phyloP scores from a whole-genome alignment of 371 early-diverging fungal species.

The Mucor ambiguus region DNA sequence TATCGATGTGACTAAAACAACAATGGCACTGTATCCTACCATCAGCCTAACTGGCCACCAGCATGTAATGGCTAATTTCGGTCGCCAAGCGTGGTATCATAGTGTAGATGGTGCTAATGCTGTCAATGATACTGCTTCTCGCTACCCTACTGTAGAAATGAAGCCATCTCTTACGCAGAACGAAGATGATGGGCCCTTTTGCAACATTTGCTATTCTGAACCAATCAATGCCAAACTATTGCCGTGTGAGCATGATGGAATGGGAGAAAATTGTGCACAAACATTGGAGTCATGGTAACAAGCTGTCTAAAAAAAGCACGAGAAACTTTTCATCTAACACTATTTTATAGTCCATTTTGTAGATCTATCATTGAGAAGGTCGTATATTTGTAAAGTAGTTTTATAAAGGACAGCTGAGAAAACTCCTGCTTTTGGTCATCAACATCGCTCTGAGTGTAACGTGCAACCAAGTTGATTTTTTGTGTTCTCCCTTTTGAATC shows the following conservation, averaged over 20 bases:
- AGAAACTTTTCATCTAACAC: too few relatives aligned
- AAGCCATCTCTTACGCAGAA: neutral
- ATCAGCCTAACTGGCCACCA: slow-evolving; percentile 48
- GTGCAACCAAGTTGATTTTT: neutral
- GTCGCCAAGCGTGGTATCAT: slow-evolving; percentile 39
- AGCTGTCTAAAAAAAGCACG: neutral
- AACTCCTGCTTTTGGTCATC: neutral
- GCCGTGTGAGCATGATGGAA: slow-evolving; percentile 45
- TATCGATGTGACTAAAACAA: neutral
- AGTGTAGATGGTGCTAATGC: neutral
- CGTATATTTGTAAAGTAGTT: neutral
- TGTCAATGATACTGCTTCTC: neutral
- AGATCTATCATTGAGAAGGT: slow-evolving; percentile 10
- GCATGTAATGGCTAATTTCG: slow-evolving; percentile 44
- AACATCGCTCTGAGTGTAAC: neutral
- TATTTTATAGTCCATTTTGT: slow-evolving; percentile 20
- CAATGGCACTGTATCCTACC: slow-evolving; percentile 40
- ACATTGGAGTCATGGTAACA: slow-evolving; percentile 42
- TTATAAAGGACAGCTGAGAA: neutral
- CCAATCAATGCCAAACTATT: slow-evolving; percentile 35
- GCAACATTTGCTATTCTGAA: slow-evolving; percentile 49
- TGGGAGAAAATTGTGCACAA: slow-evolving; percentile 38
- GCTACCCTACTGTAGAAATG: neutral
- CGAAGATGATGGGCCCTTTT: slow-evolving; percentile 30
- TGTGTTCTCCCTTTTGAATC: neutral